These are phyloP conservation scores for Avicennia marina DNA, from an alignment of 257 asterid species.

Conservation along the genomic window DNA sequence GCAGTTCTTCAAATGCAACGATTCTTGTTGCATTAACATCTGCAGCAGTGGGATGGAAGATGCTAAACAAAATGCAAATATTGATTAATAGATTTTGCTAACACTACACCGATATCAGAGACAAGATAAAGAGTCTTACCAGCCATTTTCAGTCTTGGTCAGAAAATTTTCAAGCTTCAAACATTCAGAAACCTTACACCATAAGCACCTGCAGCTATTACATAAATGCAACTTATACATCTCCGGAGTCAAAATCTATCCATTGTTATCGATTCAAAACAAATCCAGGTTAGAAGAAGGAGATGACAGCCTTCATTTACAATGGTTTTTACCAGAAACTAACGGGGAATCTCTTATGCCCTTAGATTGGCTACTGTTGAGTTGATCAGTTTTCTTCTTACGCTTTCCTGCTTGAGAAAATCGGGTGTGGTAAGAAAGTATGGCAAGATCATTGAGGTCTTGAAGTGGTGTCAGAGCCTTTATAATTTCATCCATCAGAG, in stretches of 20 bases:
- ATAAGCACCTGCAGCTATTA: slow-evolving; percentile 17
- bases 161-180: slow-evolving; percentile 29
- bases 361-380: slow-evolving; percentile 40
- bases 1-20: too few relatives aligned
- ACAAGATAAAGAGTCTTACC: too few relatives aligned
- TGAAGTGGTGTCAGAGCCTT: slow-evolving; percentile 64
- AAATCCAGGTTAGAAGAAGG: slow-evolving; percentile 21
- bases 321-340: slow-evolving; percentile 42
- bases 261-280: slow-evolving; percentile 13
- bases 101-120: too few relatives aligned
- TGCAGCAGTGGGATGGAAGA: too few relatives aligned
- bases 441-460: slow-evolving; percentile 73
- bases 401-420: slow-evolving; percentile 53
- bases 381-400: slow-evolving; percentile 51
- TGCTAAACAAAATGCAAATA: too few relatives aligned
- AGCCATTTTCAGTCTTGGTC: too few relatives aligned
- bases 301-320: slow-evolving; percentile 29
- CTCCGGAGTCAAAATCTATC: slow-evolving; percentile 3
- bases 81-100: too few relatives aligned
- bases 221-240: slow-evolving; percentile 12
- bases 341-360: slow-evolving; percentile 43
- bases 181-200: slow-evolving; percentile 18
- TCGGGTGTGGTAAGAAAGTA: slow-evolving; percentile 58
- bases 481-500: slow-evolving; percentile 85
- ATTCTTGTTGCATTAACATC: too few relatives aligned